These are phyloP conservation scores for Yamadazyma conglobata DNA, from an alignment of 1,139 yeast species.

Conservation along the genomic window DNA sequence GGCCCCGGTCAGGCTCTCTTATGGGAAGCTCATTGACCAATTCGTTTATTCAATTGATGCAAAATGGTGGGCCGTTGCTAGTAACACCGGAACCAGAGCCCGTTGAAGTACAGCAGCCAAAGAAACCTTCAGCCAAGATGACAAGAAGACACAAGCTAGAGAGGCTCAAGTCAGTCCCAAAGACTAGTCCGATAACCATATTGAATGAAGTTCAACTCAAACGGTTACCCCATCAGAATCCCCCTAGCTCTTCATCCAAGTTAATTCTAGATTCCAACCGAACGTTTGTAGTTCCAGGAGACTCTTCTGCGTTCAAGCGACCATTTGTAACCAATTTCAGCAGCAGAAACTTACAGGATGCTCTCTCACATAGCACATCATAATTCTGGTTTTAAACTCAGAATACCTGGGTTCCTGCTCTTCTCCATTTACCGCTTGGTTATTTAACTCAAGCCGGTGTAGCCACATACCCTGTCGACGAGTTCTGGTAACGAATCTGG, in stretches of 20 bases:
- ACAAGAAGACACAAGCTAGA: constrained; percentile 17
- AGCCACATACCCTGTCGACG: too few species aligned
- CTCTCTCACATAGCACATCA: constrained; percentile 20
- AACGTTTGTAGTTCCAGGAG: constrained; percentile 42
- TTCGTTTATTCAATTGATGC: constrained; percentile 13
- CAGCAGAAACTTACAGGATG: constrained; percentile 33
- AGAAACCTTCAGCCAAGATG: constrained; percentile 2
- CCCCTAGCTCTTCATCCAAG: constrained; percentile 30
- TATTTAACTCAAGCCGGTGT: neutral
- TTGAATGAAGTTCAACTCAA: constrained; percentile 23
- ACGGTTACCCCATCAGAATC: constrained; percentile 28
- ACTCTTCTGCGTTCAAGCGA: constrained; percentile 34
- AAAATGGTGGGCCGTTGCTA: constrained; percentile 6
- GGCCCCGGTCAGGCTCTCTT: too few species aligned
- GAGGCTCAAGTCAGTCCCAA: constrained; percentile 18
- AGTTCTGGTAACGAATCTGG: too few species aligned
- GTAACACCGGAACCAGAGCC: constrained; percentile 7
- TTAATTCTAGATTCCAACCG: constrained; percentile 49
- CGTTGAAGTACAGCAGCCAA: constrained; percentile 3
- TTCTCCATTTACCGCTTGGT: neutral
- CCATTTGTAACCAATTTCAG: constrained; percentile 37
- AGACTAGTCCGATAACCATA: constrained; percentile 18
- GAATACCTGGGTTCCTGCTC: neutral
- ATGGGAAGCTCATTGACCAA: constrained; percentile 13
- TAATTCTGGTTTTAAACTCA: constrained; percentile 6